A percentile compares a stretch with the other conserved stretches of the same genome.
phyloP scores from a whole-genome alignment of 2,329 filamentous ascomycete genomes.

The Cytospora chrysosperma region DNA sequence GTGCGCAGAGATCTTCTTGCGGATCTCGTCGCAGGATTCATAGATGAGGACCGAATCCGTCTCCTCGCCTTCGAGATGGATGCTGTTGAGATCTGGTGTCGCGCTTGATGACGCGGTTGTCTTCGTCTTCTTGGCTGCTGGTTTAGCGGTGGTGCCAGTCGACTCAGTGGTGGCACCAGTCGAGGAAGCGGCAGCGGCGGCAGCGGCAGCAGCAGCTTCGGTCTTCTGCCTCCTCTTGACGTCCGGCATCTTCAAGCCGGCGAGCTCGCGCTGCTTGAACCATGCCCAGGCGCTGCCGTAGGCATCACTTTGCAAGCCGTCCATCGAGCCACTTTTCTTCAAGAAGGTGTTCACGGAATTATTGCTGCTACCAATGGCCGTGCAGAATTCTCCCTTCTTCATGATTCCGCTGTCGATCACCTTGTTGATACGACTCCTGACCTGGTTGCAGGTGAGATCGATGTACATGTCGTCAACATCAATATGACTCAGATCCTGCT shows the following conservation, averaged over 20 bases:
- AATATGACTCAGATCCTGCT: slow-evolving; percentile 28
- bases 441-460: slow-evolving; percentile 11
- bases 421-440: slow-evolving; percentile 29
- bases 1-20: slow-evolving; percentile 54
- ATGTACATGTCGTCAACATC: slow-evolving; percentile 9
- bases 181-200: too few species aligned
- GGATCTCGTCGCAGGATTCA: slow-evolving; percentile 58
- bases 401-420: slow-evolving; percentile 47
- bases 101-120: background rate
- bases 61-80: slow-evolving; percentile 41
- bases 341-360: slow-evolving; percentile 46
- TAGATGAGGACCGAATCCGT: slow-evolving; percentile 47
- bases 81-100: background rate
- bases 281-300: slow-evolving; percentile 39
- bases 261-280: slow-evolving; percentile 52
- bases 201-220: background rate
- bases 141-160: background rate
- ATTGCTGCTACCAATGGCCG: slow-evolving; percentile 44
- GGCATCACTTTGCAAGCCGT: slow-evolving; percentile 36
- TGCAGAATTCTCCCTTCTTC: slow-evolving; percentile 50
- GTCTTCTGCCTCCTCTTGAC: background rate
- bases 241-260: slow-evolving; percentile 42
- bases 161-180: too few species aligned
- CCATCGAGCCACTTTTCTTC: slow-evolving; percentile 42
- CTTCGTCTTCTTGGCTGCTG: slow-evolving; percentile 15